phyloP scores from a whole-genome alignment of 2,329 filamentous ascomycete genomes.

The Ilyonectria mors-panacis region DNA sequence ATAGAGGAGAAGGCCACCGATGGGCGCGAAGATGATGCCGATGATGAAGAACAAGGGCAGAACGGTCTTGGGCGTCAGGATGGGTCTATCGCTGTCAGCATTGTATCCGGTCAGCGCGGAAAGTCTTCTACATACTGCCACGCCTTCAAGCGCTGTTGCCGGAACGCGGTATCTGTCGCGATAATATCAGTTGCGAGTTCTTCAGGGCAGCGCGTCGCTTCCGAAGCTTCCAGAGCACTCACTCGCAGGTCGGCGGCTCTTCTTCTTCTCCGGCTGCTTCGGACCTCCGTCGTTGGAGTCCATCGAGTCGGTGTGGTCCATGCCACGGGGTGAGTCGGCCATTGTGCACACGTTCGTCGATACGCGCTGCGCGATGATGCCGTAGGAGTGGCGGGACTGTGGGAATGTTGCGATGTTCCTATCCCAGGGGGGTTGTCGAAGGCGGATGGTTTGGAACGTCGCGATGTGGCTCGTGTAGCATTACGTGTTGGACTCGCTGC shows the following conservation, averaged over 20 bases:
- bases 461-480: slow-evolving; percentile 43
- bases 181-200: slow-evolving; percentile 37
- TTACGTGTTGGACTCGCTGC: slow-evolving; percentile 39
- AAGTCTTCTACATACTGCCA: slow-evolving; percentile 82
- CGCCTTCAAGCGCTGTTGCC: slow-evolving; percentile 96
- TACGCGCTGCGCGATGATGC: slow-evolving; percentile 38
- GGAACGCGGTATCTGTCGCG: slow-evolving; percentile 88
- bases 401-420: slow-evolving; percentile 37
- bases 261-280: slow-evolving; percentile 80
- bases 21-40: slow-evolving; percentile 92
- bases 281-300: slow-evolving; percentile 67
- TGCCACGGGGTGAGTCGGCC: slow-evolving; percentile 63
- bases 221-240: slow-evolving; percentile 52
- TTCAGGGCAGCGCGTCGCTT: slow-evolving; percentile 16
- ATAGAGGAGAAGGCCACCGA: slow-evolving; percentile 88
- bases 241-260: slow-evolving; percentile 95
- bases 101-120: slow-evolving; percentile 25
- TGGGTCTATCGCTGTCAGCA: slow-evolving; percentile 76
- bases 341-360: slow-evolving; percentile 54
- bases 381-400: slow-evolving; percentile 26
- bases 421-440: slow-evolving; percentile 33
- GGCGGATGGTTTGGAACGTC: slow-evolving; percentile 32
- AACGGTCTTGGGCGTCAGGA: slow-evolving; percentile 94
- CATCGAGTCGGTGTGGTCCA: slow-evolving; percentile 67
- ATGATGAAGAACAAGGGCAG: slow-evolving; percentile 92